Conservation (phyloP, 2,329 filamentous ascomycete genomes). For the Diaporthe helianthi region DNA sequence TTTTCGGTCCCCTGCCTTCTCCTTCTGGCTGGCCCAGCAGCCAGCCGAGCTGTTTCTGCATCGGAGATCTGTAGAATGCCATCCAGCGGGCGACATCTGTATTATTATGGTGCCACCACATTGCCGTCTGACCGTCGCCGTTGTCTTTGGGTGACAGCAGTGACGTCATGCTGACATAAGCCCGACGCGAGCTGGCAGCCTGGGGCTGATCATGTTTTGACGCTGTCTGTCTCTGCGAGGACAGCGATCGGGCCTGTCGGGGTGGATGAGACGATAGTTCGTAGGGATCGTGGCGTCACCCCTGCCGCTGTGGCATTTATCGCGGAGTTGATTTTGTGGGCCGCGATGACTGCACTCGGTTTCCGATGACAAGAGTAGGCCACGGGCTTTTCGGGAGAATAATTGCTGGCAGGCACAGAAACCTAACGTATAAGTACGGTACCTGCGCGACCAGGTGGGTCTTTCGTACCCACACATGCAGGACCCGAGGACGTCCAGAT, state of each 20-base stretch:
- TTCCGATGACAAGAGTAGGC: background rate
- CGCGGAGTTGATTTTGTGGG: background rate
- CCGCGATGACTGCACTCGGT: background rate
- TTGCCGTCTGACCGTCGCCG: constrained; percentile 1
- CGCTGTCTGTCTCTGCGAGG: background rate
- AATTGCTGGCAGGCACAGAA: background rate
- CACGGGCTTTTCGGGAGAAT: background rate
- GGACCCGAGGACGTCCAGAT: background rate
- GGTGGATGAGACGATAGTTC: background rate
- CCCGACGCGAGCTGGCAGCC: background rate
- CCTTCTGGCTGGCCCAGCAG: background rate
- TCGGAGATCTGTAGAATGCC: constrained; percentile 24
- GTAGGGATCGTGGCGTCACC: constrained; percentile 6
- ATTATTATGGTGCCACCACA: background rate
- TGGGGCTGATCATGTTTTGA: background rate
- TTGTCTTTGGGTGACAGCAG: background rate
- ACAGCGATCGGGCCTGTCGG: background rate
- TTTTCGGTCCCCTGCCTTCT: constrained; percentile 12
- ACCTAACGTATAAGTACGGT: background rate
- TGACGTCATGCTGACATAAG: constrained; percentile 25
- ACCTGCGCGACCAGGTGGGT: background rate
- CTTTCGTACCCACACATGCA: background rate
- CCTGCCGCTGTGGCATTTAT: background rate
- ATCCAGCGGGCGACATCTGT: constrained; percentile 4
- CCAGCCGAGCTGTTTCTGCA: constrained; percentile 9